A percentile compares a stretch with the other conserved stretches of the same genome.
phyloP scores from a whole-genome alignment of 768 basidiomycete genomes.

The Lentinula detonsa region DNA sequence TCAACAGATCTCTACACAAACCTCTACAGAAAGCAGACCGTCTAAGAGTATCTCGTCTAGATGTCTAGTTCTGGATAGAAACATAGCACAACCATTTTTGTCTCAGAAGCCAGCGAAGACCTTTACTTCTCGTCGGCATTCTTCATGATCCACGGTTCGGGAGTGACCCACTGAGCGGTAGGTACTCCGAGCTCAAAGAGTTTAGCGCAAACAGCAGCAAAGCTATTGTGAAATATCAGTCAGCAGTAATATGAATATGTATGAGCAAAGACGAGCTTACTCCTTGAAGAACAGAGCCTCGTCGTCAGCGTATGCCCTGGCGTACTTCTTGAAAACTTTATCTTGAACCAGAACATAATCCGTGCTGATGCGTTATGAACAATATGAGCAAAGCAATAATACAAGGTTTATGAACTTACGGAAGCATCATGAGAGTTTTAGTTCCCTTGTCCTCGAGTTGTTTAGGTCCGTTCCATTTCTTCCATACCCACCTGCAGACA shows the following conservation, averaged over 20 bases:
- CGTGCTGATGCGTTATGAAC: constrained; percentile 37
- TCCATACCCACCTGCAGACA: constrained; percentile 72
- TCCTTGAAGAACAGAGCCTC: constrained; percentile 91
- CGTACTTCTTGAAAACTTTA: constrained; percentile 87
- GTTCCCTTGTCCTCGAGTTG: constrained; percentile 93
- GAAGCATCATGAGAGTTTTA: constrained; percentile 89
- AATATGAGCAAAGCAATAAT: not conserved
- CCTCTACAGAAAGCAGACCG: not conserved
- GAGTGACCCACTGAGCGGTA: constrained; percentile 59
- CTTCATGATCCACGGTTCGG: constrained; percentile 76
- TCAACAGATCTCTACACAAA: not conserved
- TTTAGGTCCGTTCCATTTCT: constrained; percentile 91
- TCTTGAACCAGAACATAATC: constrained; percentile 88
- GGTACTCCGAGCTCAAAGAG: constrained; percentile 96
- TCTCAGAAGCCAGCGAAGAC: not conserved
- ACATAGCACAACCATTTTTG: not conserved
- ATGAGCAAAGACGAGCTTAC: constrained; percentile 38
- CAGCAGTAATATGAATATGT: constrained; percentile 5
- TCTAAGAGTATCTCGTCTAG: not conserved
- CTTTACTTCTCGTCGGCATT: constrained; percentile 38
- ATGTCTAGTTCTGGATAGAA: not conserved
- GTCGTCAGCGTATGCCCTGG: constrained; percentile 82
- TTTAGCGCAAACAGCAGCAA: constrained; percentile 68
- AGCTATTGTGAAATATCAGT: constrained; percentile 38
- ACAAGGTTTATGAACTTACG: constrained; percentile 43